These are phyloP conservation scores for Artomyces pyxidatus DNA, from an alignment of 768 basidiomycete genomes.

Conservation along the genomic window DNA sequence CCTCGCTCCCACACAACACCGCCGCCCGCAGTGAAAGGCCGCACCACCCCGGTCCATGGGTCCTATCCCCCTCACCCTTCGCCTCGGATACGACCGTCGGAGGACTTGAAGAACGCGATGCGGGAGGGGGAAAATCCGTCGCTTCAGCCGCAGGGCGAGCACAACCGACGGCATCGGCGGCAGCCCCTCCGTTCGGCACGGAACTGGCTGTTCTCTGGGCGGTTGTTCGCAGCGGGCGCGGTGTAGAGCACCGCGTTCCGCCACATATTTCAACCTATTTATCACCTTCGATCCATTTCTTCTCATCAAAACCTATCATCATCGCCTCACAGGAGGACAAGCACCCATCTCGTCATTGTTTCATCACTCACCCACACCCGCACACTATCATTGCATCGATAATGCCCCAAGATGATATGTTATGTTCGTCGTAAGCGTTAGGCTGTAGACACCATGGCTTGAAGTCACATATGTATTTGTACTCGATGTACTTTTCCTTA, in stretches of 20 bases:
- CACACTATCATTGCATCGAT: background rate
- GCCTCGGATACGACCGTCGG: constrained; percentile 3
- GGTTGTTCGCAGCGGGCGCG: constrained; percentile 22
- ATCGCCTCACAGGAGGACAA: background rate
- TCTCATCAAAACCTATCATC: background rate
- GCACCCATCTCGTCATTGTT: too few species aligned
- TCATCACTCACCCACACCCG: background rate
- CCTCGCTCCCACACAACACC: constrained; percentile 20
- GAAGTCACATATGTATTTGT: too few species aligned
- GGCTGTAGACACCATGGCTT: background rate
- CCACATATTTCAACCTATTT: background rate
- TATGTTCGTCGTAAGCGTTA: background rate
- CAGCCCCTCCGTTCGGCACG: constrained; percentile 25
- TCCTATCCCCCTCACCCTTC: constrained; percentile 11
- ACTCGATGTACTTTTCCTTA: too few species aligned
- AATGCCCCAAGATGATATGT: background rate
- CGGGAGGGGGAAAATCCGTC: constrained; percentile 3
- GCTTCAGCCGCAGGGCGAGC: constrained; percentile 8
- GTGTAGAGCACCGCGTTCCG: constrained; percentile 10
- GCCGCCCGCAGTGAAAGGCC: constrained; percentile 9
- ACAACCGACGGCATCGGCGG: constrained; percentile 21
- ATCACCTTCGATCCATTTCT: background rate
- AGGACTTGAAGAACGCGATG: background rate
- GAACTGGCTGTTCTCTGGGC: constrained; percentile 28
- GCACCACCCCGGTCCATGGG: constrained; percentile 16